These are phyloP conservation scores for Ustilago crameri DNA, from an alignment of 1,284 basidiomycete species.

Conservation along the genomic window DNA sequence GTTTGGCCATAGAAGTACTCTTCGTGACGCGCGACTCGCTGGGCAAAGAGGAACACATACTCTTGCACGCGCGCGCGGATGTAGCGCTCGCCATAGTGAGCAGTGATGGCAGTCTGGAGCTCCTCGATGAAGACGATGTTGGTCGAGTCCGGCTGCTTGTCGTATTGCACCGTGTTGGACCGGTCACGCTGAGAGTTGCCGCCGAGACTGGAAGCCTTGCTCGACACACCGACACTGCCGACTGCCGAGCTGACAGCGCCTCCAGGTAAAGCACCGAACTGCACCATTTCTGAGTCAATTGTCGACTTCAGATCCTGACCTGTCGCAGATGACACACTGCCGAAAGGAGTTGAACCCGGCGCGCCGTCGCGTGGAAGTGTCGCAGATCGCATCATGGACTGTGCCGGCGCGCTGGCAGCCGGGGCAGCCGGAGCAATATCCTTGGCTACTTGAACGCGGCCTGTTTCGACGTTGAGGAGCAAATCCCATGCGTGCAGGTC, in stretches of 20 bases:
- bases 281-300: conserved; percentile 28
- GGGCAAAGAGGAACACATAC: conserved; percentile 79
- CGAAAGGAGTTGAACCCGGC: conserved; percentile 7
- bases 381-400: conserved; percentile 17
- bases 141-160: conserved; percentile 70
- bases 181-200: conserved; percentile 29
- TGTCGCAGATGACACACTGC: conserved; percentile 23
- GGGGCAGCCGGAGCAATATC: conserved; percentile 74
- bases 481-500: conserved; percentile 88
- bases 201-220: conserved; percentile 22
- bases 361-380: conserved; percentile 63
- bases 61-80: conserved; percentile 83
- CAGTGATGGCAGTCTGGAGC: conserved; percentile 78
- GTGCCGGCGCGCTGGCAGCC: conserved; percentile 11
- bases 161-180: conserved; percentile 26
- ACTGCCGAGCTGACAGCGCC: conserved; percentile 2
- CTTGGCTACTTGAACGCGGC: conserved; percentile 84
- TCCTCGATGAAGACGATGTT: conserved; percentile 93
- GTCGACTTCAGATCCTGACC: conserved; percentile 10
- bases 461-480: conserved; percentile 86
- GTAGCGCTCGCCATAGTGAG: conserved; percentile 80
- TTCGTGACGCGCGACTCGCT: conserved; percentile 81
- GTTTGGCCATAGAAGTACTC: conserved; percentile 77
- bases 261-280: conserved; percentile 34
- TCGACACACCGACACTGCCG: conserved; percentile 11